Conservation (phyloP, 176 grass and related monocot genomes). For the Triticum turgidum region DNA sequence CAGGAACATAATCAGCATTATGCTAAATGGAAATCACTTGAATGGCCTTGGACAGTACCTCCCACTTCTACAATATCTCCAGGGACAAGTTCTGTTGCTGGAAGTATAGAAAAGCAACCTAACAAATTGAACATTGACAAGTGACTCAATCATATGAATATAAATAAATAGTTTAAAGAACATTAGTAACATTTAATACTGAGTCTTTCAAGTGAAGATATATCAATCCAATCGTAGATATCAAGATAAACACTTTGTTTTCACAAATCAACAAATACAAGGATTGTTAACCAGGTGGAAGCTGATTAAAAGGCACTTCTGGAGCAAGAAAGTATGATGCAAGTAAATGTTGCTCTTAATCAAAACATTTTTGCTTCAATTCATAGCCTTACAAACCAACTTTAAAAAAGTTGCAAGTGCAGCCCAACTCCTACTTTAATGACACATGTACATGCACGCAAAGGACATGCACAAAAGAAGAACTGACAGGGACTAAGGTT, state of each 20-base stretch:
- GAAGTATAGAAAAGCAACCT: constrained; percentile 98
- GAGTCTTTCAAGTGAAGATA: neutral
- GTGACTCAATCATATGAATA: constrained; percentile 24
- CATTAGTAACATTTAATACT: neutral
- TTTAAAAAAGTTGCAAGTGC: neutral
- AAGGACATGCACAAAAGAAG: neutral
- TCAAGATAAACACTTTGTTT: neutral
- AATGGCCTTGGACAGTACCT: constrained; percentile 55
- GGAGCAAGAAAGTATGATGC: neutral
- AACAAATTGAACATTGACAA: constrained; percentile 39
- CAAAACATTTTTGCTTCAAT: neutral
- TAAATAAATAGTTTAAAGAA: neutral
- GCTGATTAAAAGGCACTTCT: neutral
- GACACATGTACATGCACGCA: neutral
- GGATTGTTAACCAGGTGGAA: neutral
- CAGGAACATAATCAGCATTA: constrained; percentile 17
- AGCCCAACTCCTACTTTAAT: neutral
- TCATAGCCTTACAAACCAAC: neutral
- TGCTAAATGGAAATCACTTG: constrained; percentile 15
- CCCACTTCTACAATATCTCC: constrained; percentile 99
- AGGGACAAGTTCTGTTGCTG: constrained; percentile 95
- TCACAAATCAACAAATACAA: neutral
- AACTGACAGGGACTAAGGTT: neutral
- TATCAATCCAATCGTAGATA: neutral
- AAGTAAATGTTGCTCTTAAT: neutral